Percentiles rank a stretch among this genome's conserved stretches.
Conservation (phyloP, 345 rosid species). For the Pistacia vera region DNA sequence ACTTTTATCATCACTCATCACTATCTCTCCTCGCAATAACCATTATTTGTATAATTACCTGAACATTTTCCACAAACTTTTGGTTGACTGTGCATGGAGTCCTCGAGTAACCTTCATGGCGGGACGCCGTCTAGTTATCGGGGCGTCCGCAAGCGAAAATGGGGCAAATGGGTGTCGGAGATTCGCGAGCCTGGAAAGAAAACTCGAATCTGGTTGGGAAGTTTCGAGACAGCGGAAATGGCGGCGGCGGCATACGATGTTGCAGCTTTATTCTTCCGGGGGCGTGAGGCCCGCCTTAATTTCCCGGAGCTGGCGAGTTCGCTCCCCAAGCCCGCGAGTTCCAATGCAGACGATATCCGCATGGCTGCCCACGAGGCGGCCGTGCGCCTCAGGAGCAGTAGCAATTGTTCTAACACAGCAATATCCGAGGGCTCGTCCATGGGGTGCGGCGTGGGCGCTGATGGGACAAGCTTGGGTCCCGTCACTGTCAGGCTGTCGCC, state of each 20-base stretch:
- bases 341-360: slow-evolving; percentile 59
- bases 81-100: too few species aligned
- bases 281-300: slow-evolving; percentile 61
- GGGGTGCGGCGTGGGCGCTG: background rate
- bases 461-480: background rate
- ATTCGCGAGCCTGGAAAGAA: slow-evolving; percentile 88
- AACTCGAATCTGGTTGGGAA: slow-evolving; percentile 85
- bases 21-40: too few species aligned
- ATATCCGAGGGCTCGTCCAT: background rate
- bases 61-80: too few species aligned
- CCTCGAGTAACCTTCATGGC: slow-evolving; percentile 13
- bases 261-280: slow-evolving; percentile 72
- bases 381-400: background rate
- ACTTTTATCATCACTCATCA: too few species aligned
- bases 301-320: slow-evolving; percentile 51
- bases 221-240: slow-evolving; percentile 84
- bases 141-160: slow-evolving; percentile 84
- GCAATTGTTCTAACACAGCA: too few species aligned
- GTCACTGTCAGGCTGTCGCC: slow-evolving; percentile 55
- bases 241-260: slow-evolving; percentile 91
- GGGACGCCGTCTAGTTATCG: slow-evolving; percentile 40
- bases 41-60: too few species aligned
- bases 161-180: slow-evolving; percentile 99
- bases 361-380: slow-evolving; percentile 61
- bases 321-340: slow-evolving; percentile 59